Base-by-base conservation (phyloP, 345 rosid genomes). In the Heritiera littoralis region DNA sequence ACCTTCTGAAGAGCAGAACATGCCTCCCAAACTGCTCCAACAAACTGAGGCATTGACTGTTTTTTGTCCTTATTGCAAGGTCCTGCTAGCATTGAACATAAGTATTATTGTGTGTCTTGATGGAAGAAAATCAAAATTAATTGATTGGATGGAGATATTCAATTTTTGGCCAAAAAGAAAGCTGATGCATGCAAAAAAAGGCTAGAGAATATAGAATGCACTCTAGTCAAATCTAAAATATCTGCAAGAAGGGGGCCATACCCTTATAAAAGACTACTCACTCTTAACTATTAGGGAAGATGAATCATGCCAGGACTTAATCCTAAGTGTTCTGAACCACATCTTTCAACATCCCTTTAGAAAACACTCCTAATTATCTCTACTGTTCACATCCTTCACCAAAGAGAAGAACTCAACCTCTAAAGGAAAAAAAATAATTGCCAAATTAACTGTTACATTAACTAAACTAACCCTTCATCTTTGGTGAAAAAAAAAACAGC, bases 21-120 rank as follows among this genome's bases (percentile, higher is more conserved):
- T 7, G 95, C 89, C 77, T 92, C 97, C 99, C 99, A 93, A 23
- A 96, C 94, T 18, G 88, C 85, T 76, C 99, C 98, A 48, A 88
- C 93, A 7, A 89, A 86, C 84, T 85, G 92, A 1, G 94, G 93
- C 35, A 92, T 89, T 0, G 84, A 51, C 0, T 80, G 81, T 82
- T 82, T 85, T 66, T 80, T 78, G 70, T 84, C 90, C 75, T 89
- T 85, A 45, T 86, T 83, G 67, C 72, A 48, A 45, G 93, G 83
- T 83, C 92, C 97, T 90, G 91, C 84, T 58, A 64, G 40, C 17
- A 64, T 54, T 55, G 28, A 78, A 20, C 1, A 48, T 7, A 64
- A 68, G 69, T 79, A 20, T 52, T 46, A n/a, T 73, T 20, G 5
- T 9, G 2, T 18, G 55, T 63, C 56, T 66, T 71, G 23, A 64